phyloP scores from a whole-genome alignment of 495 filamentous ascomycete species.

The Penicillium cinerascens region DNA sequence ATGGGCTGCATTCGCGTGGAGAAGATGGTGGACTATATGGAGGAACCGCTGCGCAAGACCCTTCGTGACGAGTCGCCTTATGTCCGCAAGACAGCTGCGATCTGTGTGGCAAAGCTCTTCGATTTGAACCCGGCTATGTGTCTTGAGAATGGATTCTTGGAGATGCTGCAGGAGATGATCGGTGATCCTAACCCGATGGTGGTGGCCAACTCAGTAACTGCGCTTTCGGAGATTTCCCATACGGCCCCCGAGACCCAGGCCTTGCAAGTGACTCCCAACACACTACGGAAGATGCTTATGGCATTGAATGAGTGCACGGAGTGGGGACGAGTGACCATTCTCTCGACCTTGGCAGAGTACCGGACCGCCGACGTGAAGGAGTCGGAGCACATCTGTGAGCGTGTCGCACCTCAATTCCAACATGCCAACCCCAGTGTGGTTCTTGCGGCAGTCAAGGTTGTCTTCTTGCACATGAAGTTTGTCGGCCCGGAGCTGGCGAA shows the following conservation, averaged over 20 bases:
- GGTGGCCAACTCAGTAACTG: slow-evolving; percentile 93
- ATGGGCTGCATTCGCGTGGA: slow-evolving; percentile 99
- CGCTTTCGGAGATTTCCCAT: slow-evolving; percentile 87
- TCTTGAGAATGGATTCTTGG: slow-evolving; percentile 93
- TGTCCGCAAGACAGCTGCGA: slow-evolving; percentile 95
- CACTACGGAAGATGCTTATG: slow-evolving; percentile 92
- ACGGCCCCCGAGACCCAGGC: slow-evolving; percentile 86
- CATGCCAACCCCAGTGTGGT: slow-evolving; percentile 98
- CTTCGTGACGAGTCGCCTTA: slow-evolving; percentile 96
- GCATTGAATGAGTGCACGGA: slow-evolving; percentile 98
- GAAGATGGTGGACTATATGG: slow-evolving; percentile 99
- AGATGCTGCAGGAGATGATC: slow-evolving; percentile 94
- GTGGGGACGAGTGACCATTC: slow-evolving; percentile 96
- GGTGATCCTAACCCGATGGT: slow-evolving; percentile 99
- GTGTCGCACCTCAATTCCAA: slow-evolving; percentile 95
- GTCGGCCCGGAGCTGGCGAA: slow-evolving; percentile 72
- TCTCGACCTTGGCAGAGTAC: slow-evolving; percentile 87
- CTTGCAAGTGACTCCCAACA: slow-evolving; percentile 72
- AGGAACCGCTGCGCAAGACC: slow-evolving; percentile 95
- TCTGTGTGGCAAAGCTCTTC: slow-evolving; percentile 97
- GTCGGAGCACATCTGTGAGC: slow-evolving; percentile 96
- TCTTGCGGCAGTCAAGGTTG: slow-evolving; percentile 92
- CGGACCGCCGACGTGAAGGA: slow-evolving; percentile 84
- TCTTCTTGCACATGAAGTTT: slow-evolving; percentile 93
- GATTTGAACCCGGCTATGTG: slow-evolving; percentile 89